A percentile compares a stretch with the other conserved stretches of the same genome.
phyloP scores from a whole-genome alignment of 106 monocot species.

The Phalaenopsis aphrodite region DNA sequence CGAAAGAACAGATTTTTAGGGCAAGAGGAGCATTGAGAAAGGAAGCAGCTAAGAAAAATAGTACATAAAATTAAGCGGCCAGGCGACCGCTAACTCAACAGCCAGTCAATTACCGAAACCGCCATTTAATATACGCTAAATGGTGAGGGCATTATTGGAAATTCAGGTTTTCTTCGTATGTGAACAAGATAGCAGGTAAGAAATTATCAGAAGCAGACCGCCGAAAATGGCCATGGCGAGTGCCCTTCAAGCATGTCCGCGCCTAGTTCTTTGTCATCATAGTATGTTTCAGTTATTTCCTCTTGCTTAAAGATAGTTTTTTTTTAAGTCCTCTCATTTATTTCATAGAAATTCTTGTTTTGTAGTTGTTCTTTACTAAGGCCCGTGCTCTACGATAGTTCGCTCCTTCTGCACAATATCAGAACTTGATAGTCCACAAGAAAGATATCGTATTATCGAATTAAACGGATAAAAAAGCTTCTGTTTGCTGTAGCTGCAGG shows the following conservation, averaged over 20 bases:
- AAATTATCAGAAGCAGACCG: background rate
- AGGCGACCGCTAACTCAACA: too few species aligned
- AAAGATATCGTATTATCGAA: too few species aligned
- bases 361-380: background rate
- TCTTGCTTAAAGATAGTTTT: background rate
- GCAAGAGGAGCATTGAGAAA: too few species aligned
- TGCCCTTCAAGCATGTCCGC: background rate
- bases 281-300: background rate
- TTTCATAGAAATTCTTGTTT: background rate
- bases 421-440: background rate
- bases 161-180: background rate
- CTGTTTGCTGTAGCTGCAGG: background rate
- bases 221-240: background rate
- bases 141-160: background rate
- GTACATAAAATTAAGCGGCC: too few species aligned
- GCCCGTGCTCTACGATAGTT: background rate
- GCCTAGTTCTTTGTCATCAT: background rate
- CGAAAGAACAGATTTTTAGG: too few species aligned
- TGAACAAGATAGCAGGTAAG: background rate
- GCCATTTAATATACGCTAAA: background rate
- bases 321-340: background rate
- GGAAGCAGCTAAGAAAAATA: too few species aligned
- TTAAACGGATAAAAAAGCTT: background rate
- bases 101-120: background rate
- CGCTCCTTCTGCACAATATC: background rate